Conservation (phyloP, 768 basidiomycete species). For the Phlebiopsis flavidoalba region DNA sequence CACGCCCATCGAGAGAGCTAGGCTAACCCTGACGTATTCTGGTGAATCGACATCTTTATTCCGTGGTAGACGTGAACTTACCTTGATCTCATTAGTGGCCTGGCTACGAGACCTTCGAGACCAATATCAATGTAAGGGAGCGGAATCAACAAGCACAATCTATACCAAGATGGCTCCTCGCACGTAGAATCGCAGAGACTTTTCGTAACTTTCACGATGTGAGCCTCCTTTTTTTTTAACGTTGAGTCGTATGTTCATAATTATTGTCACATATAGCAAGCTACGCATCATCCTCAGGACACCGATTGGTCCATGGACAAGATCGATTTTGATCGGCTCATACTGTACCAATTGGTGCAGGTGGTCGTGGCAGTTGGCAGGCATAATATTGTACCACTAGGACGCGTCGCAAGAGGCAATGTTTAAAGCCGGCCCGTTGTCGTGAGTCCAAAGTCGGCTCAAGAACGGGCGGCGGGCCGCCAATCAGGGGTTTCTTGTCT, state of each 20-base stretch:
- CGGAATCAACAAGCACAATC: neutral
- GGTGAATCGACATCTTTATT: too few species aligned
- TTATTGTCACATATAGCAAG: neutral
- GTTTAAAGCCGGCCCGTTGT: neutral
- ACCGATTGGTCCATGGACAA: neutral
- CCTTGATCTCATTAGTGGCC: conserved; percentile 1
- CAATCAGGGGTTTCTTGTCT: neutral
- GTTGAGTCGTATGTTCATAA: too few species aligned
- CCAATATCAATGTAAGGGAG: conserved; percentile 3
- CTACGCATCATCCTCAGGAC: neutral
- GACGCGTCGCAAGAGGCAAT: neutral
- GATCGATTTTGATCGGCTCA: conserved; percentile 11
- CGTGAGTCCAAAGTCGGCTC: neutral
- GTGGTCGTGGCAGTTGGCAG: conserved; percentile 2
- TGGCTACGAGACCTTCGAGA: conserved; percentile 1
- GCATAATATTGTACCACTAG: neutral
- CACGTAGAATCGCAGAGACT: neutral
- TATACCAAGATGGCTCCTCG: neutral
- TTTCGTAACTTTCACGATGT: neutral
- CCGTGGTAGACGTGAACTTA: too few species aligned
- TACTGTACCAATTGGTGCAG: conserved; percentile 12
- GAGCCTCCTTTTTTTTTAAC: neutral
- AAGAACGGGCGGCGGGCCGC: neutral
- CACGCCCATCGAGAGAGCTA: too few species aligned
- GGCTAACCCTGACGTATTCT: too few species aligned